Percentiles rank a stretch among this genome's conserved stretches.
phyloP scores from a whole-genome alignment of 1,284 basidiomycete species.

The Lignosus rhinocerotis region DNA sequence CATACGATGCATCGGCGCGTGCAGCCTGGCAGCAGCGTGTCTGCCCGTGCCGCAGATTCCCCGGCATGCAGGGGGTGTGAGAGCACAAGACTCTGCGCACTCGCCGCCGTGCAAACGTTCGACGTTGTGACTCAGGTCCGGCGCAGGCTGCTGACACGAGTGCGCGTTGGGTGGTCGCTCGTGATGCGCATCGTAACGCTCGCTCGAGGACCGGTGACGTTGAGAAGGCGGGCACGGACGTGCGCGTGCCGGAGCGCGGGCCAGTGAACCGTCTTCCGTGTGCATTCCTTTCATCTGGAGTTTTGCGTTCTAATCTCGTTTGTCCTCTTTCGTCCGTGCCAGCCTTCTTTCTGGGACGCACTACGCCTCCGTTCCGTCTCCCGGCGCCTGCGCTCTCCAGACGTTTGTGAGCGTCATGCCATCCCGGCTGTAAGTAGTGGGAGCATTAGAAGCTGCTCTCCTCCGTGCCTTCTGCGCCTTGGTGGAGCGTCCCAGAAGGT shows the following conservation, averaged over 20 bases:
- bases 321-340: background rate
- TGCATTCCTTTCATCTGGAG: background rate
- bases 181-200: background rate
- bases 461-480: slow-evolving; percentile 5
- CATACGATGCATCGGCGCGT: slow-evolving; percentile 4
- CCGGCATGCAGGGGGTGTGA: slow-evolving; percentile 1
- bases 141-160: background rate
- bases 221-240: slow-evolving; percentile 3
- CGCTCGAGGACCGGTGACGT: slow-evolving; percentile 2
- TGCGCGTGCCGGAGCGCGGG: background rate
- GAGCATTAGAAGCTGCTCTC: background rate
- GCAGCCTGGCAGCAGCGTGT: slow-evolving; percentile 3
- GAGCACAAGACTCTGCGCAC: background rate
- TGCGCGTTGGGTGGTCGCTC: background rate
- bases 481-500: background rate
- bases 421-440: background rate
- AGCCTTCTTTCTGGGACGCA: background rate
- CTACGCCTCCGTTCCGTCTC: background rate
- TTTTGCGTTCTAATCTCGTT: background rate
- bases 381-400: background rate
- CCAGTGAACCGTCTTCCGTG: slow-evolving; percentile 5
- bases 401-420: background rate
- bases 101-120: background rate
- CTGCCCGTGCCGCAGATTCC: slow-evolving; percentile 12
- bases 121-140: background rate